Conservation (phyloP, 257 asterid genomes). For the Lantana camara region DNA sequence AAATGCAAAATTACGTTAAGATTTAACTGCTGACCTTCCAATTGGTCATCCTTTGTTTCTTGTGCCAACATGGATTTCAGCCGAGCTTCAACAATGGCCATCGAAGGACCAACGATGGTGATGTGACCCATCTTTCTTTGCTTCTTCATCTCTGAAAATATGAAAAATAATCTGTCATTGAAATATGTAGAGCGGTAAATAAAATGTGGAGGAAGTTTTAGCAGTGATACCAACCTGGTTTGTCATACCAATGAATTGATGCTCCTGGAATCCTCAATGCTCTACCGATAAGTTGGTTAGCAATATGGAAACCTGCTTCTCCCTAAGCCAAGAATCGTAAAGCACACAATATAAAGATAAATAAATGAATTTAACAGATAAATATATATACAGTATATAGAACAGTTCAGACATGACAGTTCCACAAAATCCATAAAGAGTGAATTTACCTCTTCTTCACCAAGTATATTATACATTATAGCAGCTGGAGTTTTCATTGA, state of each 20-base stretch:
- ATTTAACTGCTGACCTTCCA: slow-evolving; percentile 49
- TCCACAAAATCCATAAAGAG: neutral
- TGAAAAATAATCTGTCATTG: slow-evolving; percentile 2
- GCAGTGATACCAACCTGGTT: slow-evolving; percentile 78
- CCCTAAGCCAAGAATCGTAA: slow-evolving; percentile 56
- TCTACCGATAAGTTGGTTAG: slow-evolving; percentile 70
- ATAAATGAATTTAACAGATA: too few relatives aligned
- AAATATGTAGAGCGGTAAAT: slow-evolving; percentile 14
- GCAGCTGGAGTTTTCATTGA: slow-evolving; percentile 88
- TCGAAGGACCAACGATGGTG: slow-evolving; percentile 81
- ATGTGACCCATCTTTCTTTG: slow-evolving; percentile 99
- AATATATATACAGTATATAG: too few relatives aligned
- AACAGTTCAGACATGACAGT: slow-evolving; percentile 7
- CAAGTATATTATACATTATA: slow-evolving; percentile 90
- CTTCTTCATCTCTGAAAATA: slow-evolving; percentile 73
- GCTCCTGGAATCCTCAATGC: slow-evolving; percentile 84
- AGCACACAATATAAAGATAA: too few relatives aligned
- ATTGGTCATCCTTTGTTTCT: slow-evolving; percentile 45
- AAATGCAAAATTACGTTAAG: neutral
- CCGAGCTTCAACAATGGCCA: slow-evolving; percentile 76
- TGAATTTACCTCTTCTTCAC: slow-evolving; percentile 81
- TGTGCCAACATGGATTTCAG: slow-evolving; percentile 59
- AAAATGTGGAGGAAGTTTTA: too few relatives aligned
- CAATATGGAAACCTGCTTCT: slow-evolving; percentile 71
- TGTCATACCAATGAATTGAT: slow-evolving; percentile 95